A percentile compares a stretch with the other conserved stretches of the same genome.
Evolutionary conservation across 768 basidiomycete genomes (phyloP).

Genomic region (Kwoniella mangroviensis): DNA sequence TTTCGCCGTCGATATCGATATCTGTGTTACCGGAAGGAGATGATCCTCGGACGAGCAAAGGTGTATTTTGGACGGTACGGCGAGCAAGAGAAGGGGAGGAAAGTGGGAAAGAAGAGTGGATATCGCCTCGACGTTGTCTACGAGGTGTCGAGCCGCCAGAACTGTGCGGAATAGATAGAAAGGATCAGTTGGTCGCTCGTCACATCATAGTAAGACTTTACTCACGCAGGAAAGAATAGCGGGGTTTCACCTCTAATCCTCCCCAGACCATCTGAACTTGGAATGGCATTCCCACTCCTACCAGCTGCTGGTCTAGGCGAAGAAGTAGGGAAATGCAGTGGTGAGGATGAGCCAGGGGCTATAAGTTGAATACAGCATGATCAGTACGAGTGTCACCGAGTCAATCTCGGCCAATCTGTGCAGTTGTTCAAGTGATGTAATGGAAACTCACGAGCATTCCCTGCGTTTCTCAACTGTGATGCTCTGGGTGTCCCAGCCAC

Average conservation of each 20-base stretch:
- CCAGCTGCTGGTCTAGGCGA: slow-evolving; percentile 31
- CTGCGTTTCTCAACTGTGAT: slow-evolving; percentile 17
- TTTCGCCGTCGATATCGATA: slow-evolving; percentile 21
- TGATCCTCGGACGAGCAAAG: slow-evolving; percentile 61
- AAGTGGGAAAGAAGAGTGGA: slow-evolving; percentile 78
- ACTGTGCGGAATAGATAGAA: slow-evolving; percentile 26
- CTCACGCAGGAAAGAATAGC: slow-evolving; percentile 61
- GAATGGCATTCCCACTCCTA: slow-evolving; percentile 1
- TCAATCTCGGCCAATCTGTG: not conserved
- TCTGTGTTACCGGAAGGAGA: slow-evolving; percentile 26
- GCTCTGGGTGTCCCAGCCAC: slow-evolving; percentile 51
- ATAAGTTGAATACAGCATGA: not conserved
- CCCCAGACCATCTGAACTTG: slow-evolving; percentile 24
- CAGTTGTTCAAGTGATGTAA: not conserved
- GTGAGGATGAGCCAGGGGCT: slow-evolving; percentile 43
- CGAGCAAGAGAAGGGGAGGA: slow-evolving; percentile 60
- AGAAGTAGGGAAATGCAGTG: slow-evolving; percentile 46
- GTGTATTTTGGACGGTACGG: slow-evolving; percentile 60
- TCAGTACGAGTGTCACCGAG: not conserved
- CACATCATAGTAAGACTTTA: not conserved
- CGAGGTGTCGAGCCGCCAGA: slow-evolving; percentile 66
- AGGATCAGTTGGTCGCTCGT: slow-evolving; percentile 4
- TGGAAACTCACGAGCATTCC: slow-evolving; percentile 32
- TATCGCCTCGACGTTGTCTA: slow-evolving; percentile 81
- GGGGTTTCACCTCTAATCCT: slow-evolving; percentile 50